Evolutionary conservation across 1,284 basidiomycete genomes (phyloP).

Genomic region (Gymnopus androsaceus): DNA sequence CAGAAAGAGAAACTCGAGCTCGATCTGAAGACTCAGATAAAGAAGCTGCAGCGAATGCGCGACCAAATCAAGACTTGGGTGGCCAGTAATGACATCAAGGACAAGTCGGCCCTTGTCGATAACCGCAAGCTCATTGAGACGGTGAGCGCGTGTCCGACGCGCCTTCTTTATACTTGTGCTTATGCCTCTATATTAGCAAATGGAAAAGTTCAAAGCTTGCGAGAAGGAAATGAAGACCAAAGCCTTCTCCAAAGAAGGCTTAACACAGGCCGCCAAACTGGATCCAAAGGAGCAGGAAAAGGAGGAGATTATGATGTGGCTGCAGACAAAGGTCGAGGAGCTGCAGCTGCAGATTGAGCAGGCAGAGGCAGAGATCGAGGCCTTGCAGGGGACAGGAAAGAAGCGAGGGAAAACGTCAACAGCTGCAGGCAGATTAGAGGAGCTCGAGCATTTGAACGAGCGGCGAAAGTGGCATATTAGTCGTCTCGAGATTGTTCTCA

Average conservation of each 20-base stretch:
- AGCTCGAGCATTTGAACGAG: conserved; percentile 90
- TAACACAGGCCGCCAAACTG: conserved; percentile 91
- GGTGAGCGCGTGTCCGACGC: conserved; percentile 54
- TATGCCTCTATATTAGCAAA: conserved; percentile 75
- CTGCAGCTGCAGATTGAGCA: conserved; percentile 92
- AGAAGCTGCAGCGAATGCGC: conserved; percentile 96
- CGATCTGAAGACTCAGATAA: conserved; percentile 97
- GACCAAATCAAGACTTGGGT: conserved; percentile 99
- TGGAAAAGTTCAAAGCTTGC: conserved; percentile 99
- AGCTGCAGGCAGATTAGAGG: conserved; percentile 73
- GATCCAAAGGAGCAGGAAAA: conserved; percentile 98
- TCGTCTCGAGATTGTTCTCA: conserved; percentile 90
- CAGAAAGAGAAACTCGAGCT: conserved; percentile 97
- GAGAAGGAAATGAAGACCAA: conserved; percentile 99
- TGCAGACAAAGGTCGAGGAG: conserved; percentile 88
- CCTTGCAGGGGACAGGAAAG: conserved; percentile 82
- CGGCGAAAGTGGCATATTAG: conserved; percentile 95
- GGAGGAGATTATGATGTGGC: conserved; percentile 86
- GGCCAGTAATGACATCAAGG: conserved; percentile 98
- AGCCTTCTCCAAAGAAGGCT: conserved; percentile 98
- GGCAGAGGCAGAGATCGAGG: conserved; percentile 94
- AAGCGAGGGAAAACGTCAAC: conserved; percentile 80
- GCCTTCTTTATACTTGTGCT: conserved; percentile 14
- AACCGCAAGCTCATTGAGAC: conserved; percentile 97
- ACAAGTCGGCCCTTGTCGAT: conserved; percentile 92